A percentile compares a stretch with the other conserved stretches of the same genome.
Conservation (phyloP, 2,329 filamentous ascomycete species). For the Xylaria sp. region DNA sequence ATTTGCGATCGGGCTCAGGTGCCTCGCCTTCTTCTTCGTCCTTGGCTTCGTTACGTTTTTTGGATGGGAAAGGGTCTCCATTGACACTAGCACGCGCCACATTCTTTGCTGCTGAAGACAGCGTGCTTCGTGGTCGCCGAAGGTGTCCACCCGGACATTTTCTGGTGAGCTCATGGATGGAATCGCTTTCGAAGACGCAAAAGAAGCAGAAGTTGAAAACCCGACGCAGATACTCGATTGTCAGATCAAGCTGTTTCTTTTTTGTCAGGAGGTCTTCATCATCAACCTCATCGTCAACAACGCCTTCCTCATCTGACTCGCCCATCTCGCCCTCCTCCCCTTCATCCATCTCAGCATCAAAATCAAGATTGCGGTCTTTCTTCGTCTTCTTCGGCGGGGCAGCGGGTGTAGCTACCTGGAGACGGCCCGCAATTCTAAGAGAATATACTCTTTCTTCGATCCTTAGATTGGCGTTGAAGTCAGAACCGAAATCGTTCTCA, state of each 20-base stretch:
- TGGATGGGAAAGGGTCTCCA: conserved; percentile 82
- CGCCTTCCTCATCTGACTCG: conserved; percentile 82
- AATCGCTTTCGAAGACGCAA: conserved; percentile 98
- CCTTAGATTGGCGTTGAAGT: conserved; percentile 77
- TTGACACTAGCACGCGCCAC: conserved; percentile 84
- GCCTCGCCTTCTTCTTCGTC: conserved; percentile 69
- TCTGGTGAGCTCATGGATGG: conserved; percentile 90
- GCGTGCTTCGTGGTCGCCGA: conserved; percentile 83
- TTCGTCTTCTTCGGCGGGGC: conserved; percentile 62
- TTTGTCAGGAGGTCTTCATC: conserved; percentile 87
- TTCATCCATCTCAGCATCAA: conserved; percentile 65
- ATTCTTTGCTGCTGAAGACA: conserved; percentile 81
- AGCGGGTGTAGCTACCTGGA: conserved; percentile 67
- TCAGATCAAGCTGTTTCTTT: conserved; percentile 95
- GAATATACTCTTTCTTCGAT: conserved; percentile 89
- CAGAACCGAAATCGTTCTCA: conserved; percentile 80
- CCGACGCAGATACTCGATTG: conserved; percentile 94
- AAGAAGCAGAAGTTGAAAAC: conserved; percentile 99
- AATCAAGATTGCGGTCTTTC: conserved; percentile 63
- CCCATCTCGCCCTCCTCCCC: conserved; percentile 70
- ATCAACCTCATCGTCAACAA: conserved; percentile 81
- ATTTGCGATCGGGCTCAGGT: conserved; percentile 73
- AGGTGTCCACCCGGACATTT: conserved; percentile 98
- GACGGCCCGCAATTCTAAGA: conserved; percentile 73
- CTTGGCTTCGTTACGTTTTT: conserved; percentile 70